Evolutionary conservation across 2,329 filamentous ascomycete genomes (phyloP).

Genomic region (Diaporthe ampelina): DNA sequence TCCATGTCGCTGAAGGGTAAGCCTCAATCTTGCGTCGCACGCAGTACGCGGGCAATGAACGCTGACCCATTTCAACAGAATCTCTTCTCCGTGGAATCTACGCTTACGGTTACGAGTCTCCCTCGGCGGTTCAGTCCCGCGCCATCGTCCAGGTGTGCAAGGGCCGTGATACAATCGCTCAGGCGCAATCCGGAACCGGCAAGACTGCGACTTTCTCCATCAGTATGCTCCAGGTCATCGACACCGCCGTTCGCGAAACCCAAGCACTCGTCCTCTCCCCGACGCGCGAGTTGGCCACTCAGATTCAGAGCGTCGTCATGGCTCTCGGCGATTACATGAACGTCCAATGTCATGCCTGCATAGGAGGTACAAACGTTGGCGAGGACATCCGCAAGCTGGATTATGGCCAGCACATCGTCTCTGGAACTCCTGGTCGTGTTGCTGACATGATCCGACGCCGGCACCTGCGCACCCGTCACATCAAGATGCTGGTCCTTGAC

Average conservation of each 20-base stretch:
- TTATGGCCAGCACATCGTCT: constrained; percentile 96
- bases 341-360: constrained; percentile 98
- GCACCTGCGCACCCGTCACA: constrained; percentile 94
- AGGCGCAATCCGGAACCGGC: constrained; percentile 98
- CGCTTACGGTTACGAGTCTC: constrained; percentile 98
- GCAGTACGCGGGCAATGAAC: constrained; percentile 21
- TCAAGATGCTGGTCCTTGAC: constrained; percentile 99
- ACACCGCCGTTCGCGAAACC: constrained; percentile 93
- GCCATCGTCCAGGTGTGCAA: constrained; percentile 99
- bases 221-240: constrained; percentile 98
- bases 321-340: constrained; percentile 99
- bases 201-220: constrained; percentile 99
- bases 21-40: constrained; percentile 38
- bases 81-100: constrained; percentile 97
- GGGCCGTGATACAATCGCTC: constrained; percentile 97
- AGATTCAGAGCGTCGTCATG: constrained; percentile 99
- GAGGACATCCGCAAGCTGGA: constrained; percentile 99
- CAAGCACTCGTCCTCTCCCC: constrained; percentile 98
- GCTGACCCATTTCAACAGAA: constrained; percentile 60
- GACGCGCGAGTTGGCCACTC: constrained; percentile 97
- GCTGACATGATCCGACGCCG: constrained; percentile 99
- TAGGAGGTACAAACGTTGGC: constrained; percentile 97
- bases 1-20: constrained; percentile 93
- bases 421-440: constrained; percentile 98
- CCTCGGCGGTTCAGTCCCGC: constrained; percentile 96